phyloP scores from a whole-genome alignment of 805 yeast genomes.

The Cyberlindnera bimundalis region DNA sequence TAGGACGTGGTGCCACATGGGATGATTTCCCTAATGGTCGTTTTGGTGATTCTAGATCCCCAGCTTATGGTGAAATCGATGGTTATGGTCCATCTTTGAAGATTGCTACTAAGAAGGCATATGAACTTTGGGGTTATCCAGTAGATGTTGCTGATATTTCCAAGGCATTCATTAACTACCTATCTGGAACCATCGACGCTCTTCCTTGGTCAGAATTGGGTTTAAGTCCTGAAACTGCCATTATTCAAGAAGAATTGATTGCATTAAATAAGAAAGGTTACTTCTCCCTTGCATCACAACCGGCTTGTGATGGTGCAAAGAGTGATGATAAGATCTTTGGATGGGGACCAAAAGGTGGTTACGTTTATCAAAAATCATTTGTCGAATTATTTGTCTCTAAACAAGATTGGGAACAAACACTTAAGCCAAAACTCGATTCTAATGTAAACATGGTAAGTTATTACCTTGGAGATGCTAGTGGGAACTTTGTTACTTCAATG shows the following conservation, averaged over 20 bases:
- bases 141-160: slow-evolving; percentile 55
- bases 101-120: slow-evolving; percentile 62
- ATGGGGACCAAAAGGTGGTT: slow-evolving; percentile 95
- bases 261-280: slow-evolving; percentile 69
- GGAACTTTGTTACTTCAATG: slow-evolving; percentile 59
- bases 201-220: slow-evolving; percentile 93
- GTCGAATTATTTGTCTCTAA: slow-evolving; percentile 85
- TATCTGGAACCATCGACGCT: slow-evolving; percentile 69
- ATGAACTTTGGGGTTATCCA: slow-evolving; percentile 80
- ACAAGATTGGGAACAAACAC: slow-evolving; percentile 56
- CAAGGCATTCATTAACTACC: slow-evolving; percentile 63
- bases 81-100: slow-evolving; percentile 94
- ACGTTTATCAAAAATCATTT: slow-evolving; percentile 90
- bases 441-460: slow-evolving; percentile 56
- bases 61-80: slow-evolving; percentile 97
- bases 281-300: slow-evolving; percentile 94
- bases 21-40: slow-evolving; percentile 96
- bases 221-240: slow-evolving; percentile 82
- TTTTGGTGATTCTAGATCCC: slow-evolving; percentile 91
- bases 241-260: slow-evolving; percentile 88
- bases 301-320: slow-evolving; percentile 77
- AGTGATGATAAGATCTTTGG: slow-evolving; percentile 82
- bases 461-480: slow-evolving; percentile 65
- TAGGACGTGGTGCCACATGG: slow-evolving; percentile 93
- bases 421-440: slow-evolving; percentile 48